These are phyloP conservation scores for Nectriaceae sp. DNA, from an alignment of 2,329 filamentous ascomycete genomes.

Conservation along the genomic window DNA sequence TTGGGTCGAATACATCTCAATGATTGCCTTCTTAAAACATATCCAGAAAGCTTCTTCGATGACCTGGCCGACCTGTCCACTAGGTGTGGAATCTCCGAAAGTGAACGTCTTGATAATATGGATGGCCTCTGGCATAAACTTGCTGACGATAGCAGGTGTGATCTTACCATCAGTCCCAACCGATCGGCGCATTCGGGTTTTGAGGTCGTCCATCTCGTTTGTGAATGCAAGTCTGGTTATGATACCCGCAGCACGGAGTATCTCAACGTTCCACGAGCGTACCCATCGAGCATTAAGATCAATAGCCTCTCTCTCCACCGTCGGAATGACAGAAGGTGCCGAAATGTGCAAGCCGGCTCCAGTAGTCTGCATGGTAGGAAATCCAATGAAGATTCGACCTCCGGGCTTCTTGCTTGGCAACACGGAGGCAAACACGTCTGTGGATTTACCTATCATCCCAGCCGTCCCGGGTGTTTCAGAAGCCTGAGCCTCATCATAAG, in stretches of 20 bases:
- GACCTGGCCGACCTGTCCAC: conserved; percentile 76
- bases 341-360: conserved; percentile 93
- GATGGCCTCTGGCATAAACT: conserved; percentile 74
- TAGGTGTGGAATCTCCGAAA: conserved; percentile 88
- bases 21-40: conserved; percentile 76
- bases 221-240: conserved; percentile 85
- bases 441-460: conserved; percentile 54
- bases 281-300: conserved; percentile 96
- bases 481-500: conserved; percentile 77
- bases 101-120: conserved; percentile 87
- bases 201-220: conserved; percentile 81
- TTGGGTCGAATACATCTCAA: conserved; percentile 85
- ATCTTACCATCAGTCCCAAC: conserved; percentile 53
- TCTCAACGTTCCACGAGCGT: conserved; percentile 91
- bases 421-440: conserved; percentile 87
- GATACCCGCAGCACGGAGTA: conserved; percentile 88
- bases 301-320: conserved; percentile 94
- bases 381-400: conserved; percentile 94
- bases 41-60: conserved; percentile 98
- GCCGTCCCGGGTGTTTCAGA: conserved; percentile 54
- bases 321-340: conserved; percentile 93
- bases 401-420: conserved; percentile 79
- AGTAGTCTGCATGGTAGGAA: conserved; percentile 96
- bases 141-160: conserved; percentile 63
- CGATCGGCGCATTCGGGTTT: conserved; percentile 55